These are phyloP conservation scores for Fomitopsis serialis DNA, from an alignment of 768 basidiomycete species.

Conservation along the genomic window DNA sequence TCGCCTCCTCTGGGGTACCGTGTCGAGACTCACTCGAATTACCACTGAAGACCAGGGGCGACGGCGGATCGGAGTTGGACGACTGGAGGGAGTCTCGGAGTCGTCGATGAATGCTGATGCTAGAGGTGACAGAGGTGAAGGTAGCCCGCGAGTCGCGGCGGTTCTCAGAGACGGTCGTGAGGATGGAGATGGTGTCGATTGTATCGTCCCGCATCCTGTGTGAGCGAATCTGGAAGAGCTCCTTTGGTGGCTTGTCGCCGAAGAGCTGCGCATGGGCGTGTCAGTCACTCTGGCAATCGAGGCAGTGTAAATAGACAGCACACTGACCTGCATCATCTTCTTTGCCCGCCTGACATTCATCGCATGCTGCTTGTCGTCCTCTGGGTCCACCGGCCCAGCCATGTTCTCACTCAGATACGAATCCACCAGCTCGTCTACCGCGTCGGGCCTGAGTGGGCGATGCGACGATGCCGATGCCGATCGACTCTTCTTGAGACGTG, in stretches of 20 bases:
- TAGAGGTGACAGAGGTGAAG: slow-evolving; percentile 18
- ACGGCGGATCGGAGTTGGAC: slow-evolving; percentile 3
- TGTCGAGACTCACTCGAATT: too few relatives aligned
- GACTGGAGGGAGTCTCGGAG: slow-evolving; percentile 8
- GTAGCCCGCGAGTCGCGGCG: slow-evolving; percentile 20
- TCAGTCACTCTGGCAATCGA: background rate
- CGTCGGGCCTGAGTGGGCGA: background rate
- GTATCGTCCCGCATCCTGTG: slow-evolving; percentile 13
- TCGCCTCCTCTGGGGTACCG: too few relatives aligned
- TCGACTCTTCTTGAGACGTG: slow-evolving; percentile 3
- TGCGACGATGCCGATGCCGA: background rate
- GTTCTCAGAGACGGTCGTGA: slow-evolving; percentile 4
- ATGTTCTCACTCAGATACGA: background rate
- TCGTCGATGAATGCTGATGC: slow-evolving; percentile 1
- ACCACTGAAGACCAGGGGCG: slow-evolving; percentile 10
- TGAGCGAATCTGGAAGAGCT: slow-evolving; percentile 33
- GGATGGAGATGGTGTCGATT: slow-evolving; percentile 13
- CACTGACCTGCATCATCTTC: slow-evolving; percentile 45
- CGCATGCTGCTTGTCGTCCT: slow-evolving; percentile 31
- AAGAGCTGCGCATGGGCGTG: slow-evolving; percentile 32
- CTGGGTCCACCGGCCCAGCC: background rate
- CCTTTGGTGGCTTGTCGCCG: slow-evolving; percentile 42
- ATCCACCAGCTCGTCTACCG: background rate
- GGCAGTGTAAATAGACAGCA: background rate
- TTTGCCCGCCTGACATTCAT: slow-evolving; percentile 40